Percentiles rank a stretch among this genome's conserved stretches.
These are phyloP conservation scores for Cinnamomum micranthum DNA, from an alignment of 164 flowering plant genomes.

Conservation along the genomic window DNA sequence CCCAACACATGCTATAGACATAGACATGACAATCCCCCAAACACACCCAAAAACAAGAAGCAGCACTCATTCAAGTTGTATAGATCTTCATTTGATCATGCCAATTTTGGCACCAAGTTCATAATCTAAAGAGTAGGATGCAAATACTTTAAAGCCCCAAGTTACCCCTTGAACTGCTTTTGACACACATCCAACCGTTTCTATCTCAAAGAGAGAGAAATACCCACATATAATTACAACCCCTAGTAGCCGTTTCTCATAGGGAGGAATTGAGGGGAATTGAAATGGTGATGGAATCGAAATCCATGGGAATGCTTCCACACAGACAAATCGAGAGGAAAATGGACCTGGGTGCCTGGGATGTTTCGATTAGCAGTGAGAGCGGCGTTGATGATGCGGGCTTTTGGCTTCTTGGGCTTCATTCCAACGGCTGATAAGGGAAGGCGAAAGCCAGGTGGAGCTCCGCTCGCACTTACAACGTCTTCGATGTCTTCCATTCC, in stretches of 20 bases:
- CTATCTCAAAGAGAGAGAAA: too few species aligned
- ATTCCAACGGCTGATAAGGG: constrained; percentile 63
- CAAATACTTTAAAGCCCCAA: too few species aligned
- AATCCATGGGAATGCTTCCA: not conserved
- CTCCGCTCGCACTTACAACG: constrained; percentile 43
- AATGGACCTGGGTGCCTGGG: constrained; percentile 82
- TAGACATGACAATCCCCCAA: too few species aligned
- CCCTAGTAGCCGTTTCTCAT: not conserved
- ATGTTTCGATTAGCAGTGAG: constrained; percentile 30
- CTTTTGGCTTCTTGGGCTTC: constrained; percentile 42
- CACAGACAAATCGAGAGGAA: not conserved
- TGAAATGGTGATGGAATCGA: not conserved
- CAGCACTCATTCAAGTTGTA: too few species aligned
- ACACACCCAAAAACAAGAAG: too few species aligned
- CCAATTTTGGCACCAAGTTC: too few species aligned
- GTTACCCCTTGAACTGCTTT: too few species aligned
- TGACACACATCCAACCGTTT: too few species aligned
- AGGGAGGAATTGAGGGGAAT: not conserved
- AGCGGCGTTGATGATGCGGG: constrained; percentile 13
- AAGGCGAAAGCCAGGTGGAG: constrained; percentile 77
- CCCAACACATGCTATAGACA: too few species aligned
- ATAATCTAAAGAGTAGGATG: too few species aligned
- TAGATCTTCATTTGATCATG: too few species aligned
- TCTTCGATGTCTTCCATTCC: constrained; percentile 94
- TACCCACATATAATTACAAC: not conserved